These are phyloP conservation scores for Trypanosoma boissoni DNA, from an alignment of 208 protist species.

Conservation along the genomic window DNA sequence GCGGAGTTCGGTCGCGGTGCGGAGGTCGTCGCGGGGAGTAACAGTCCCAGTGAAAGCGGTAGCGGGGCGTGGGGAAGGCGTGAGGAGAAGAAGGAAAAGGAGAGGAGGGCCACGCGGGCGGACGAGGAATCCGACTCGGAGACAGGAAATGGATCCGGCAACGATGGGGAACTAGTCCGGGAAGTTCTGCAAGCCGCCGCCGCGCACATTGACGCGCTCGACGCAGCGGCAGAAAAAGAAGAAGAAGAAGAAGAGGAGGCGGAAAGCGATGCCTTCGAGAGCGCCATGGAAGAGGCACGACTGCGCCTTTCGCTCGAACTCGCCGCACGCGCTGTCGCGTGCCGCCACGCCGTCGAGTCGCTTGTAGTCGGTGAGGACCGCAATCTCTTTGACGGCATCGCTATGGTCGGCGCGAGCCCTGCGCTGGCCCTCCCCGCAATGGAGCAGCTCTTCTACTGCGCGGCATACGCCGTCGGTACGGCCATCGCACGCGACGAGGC, in stretches of 20 bases:
- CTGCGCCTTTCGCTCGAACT: conserved; percentile 63
- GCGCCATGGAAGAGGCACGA: conserved; percentile 46
- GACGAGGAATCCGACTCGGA: conserved; percentile 13
- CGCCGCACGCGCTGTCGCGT: conserved; percentile 47
- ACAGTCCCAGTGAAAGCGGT: neutral
- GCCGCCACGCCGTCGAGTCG: conserved; percentile 35
- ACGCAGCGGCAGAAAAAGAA: conserved; percentile 1
- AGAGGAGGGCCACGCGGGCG: conserved; percentile 8
- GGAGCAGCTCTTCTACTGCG: conserved; percentile 60
- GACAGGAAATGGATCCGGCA: neutral
- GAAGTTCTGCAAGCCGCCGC: conserved; percentile 7
- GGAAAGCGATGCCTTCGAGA: conserved; percentile 30
- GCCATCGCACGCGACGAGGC: conserved; percentile 44
- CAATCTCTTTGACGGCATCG: conserved; percentile 39
- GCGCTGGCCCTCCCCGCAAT: conserved; percentile 49
- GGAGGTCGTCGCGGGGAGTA: neutral
- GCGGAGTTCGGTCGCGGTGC: neutral
- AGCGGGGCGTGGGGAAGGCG: neutral
- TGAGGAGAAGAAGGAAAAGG: neutral
- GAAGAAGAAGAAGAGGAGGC: conserved; percentile 17
- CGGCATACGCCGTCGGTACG: conserved; percentile 54
- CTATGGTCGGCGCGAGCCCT: conserved; percentile 9
- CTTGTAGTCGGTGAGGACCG: conserved; percentile 50
- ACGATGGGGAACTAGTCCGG: conserved; percentile 2
- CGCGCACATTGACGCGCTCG: conserved; percentile 9